Percentiles rank a stretch among this genome's conserved stretches.
Evolutionary conservation across 257 asterid genomes (phyloP).

Genomic region (Nicotiana undulata): DNA sequence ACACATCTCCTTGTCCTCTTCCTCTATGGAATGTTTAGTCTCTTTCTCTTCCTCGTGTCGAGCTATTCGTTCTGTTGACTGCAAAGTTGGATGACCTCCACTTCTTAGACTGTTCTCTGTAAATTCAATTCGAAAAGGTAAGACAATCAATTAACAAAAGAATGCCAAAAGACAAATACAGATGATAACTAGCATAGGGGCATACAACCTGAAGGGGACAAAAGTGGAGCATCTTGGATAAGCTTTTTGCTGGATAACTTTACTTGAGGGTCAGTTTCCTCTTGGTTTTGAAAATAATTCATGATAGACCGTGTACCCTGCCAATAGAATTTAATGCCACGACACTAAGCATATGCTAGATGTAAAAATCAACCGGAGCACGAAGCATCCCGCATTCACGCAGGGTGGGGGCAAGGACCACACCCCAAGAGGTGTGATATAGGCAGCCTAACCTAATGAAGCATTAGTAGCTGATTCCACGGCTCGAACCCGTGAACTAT

Average conservation of each 20-base stretch:
- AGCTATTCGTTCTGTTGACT: constrained; percentile 23
- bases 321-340: constrained; percentile 16
- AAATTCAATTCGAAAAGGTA: constrained; percentile 1
- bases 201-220: constrained; percentile 46
- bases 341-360: constrained; percentile 7
- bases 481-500: too few relatives aligned
- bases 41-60: constrained; percentile 28
- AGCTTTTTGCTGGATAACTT: constrained; percentile 29
- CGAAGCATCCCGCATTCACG: too few relatives aligned
- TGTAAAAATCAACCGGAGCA: not conserved
- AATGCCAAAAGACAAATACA: constrained; percentile 1
- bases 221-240: constrained; percentile 30
- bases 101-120: constrained; percentile 21
- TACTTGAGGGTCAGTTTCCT: constrained; percentile 21
- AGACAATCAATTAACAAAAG: constrained; percentile 10
- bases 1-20: constrained; percentile 27
- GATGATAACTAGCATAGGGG: constrained; percentile 17
- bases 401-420: too few relatives aligned
- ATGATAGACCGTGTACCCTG: constrained; percentile 89
- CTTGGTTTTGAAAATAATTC: constrained; percentile 58
- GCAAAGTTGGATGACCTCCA: constrained; percentile 21
- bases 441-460: too few relatives aligned
- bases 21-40: constrained; percentile 20
- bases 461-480: too few relatives aligned
- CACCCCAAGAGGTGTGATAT: too few relatives aligned